Conservation (phyloP, 805 yeast genomes). For the Maudiozyma pseudohumilis region DNA sequence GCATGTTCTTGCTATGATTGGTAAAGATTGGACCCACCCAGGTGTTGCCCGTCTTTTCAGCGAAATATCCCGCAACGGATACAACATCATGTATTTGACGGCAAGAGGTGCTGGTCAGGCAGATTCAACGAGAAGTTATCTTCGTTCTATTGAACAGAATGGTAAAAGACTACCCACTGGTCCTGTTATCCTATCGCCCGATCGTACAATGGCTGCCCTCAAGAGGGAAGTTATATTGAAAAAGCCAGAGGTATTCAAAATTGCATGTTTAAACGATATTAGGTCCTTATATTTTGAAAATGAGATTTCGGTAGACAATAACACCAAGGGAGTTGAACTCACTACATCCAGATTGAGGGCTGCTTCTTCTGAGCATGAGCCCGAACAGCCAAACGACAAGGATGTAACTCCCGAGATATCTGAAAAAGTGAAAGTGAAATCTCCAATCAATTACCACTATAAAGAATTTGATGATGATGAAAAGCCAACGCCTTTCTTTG, state of each 20-base stretch:
- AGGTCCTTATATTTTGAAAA: conserved; percentile 48
- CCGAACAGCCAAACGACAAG: neutral
- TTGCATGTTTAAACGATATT: conserved; percentile 90
- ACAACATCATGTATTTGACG: conserved; percentile 85
- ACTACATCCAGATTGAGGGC: no score
- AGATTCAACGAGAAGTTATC: conserved; percentile 78
- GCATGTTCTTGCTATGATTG: conserved; percentile 85
- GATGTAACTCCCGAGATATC: neutral
- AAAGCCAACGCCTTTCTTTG: conserved; percentile 76
- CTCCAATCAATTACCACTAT: neutral
- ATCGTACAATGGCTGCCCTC: conserved; percentile 91
- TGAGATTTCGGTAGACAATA: conserved; percentile 2
- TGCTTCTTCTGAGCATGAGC: no score
- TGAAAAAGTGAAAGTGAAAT: neutral
- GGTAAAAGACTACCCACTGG: conserved; percentile 72
- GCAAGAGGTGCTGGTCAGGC: conserved; percentile 95
- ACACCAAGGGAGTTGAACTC: neutral
- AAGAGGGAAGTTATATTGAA: conserved; percentile 84
- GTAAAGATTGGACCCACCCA: conserved; percentile 95
- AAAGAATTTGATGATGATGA: conserved; percentile 25
- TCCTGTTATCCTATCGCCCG: conserved; percentile 92
- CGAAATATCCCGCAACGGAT: conserved; percentile 83
- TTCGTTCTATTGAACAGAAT: conserved; percentile 67
- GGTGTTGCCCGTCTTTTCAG: conserved; percentile 88
- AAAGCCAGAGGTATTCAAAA: conserved; percentile 96